Conservation (phyloP, 2,329 filamentous ascomycete genomes). For the Cercospora citrullina region DNA sequence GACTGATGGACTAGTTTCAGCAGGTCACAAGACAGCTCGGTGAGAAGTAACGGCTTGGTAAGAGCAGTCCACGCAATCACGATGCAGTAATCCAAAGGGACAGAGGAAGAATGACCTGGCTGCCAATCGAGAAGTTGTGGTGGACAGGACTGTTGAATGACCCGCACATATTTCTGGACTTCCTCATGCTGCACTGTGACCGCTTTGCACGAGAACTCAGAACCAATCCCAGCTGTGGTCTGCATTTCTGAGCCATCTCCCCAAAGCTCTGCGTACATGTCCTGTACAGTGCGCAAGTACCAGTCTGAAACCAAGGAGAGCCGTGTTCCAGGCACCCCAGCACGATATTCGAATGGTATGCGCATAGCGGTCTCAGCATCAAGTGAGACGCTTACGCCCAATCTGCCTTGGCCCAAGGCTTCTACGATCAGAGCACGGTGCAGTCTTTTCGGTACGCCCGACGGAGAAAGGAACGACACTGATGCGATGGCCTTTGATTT, state of each 20-base stretch:
- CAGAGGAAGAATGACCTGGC: background rate
- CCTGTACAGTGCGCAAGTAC: background rate
- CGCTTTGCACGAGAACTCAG: background rate
- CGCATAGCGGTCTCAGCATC: background rate
- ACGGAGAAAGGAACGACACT: background rate
- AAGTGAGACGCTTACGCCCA: background rate
- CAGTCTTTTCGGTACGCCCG: background rate
- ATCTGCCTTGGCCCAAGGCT: background rate
- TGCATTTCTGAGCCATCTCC: background rate
- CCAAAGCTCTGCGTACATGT: background rate
- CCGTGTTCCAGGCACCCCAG: background rate
- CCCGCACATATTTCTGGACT: background rate
- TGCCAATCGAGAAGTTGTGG: background rate
- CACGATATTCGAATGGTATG: background rate
- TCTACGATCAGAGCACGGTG: background rate
- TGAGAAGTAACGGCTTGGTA: background rate
- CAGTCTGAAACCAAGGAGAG: background rate
- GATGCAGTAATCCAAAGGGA: background rate
- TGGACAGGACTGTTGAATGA: background rate
- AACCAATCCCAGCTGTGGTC: background rate
- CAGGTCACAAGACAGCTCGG: background rate
- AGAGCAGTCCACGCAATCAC: background rate
- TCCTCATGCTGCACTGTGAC: background rate
- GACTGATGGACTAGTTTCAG: background rate
- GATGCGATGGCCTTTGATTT: background rate